Percentiles rank a stretch among this genome's conserved stretches.
phyloP scores from a whole-genome alignment of 78 protist genomes.

The Guillardia theta region DNA sequence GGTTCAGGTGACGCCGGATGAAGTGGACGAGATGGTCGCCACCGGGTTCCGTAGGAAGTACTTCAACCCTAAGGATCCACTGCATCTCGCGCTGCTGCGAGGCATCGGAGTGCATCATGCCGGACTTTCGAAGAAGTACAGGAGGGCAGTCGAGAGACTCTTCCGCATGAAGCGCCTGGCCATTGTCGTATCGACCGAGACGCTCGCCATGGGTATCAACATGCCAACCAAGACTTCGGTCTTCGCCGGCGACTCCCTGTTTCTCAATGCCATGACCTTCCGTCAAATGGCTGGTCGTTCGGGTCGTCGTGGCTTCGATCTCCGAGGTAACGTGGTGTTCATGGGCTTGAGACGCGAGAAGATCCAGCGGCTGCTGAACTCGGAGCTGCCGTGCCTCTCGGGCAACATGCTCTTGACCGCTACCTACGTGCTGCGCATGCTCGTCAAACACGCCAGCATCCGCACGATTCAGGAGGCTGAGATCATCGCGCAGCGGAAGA shows the following conservation, averaged over 20 bases:
- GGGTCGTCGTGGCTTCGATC: constrained; percentile 88
- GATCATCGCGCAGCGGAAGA: neutral
- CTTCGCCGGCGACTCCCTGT: constrained; percentile 68
- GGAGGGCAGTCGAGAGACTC: constrained; percentile 59
- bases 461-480: neutral
- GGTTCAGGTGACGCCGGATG: constrained; percentile 19
- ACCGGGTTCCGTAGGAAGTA: neutral
- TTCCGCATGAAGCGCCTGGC: constrained; percentile 58
- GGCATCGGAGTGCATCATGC: neutral
- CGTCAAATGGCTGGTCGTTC: constrained; percentile 90
- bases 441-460: constrained; percentile 17
- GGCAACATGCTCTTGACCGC: constrained; percentile 13
- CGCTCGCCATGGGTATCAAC: constrained; percentile 87
- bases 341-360: neutral
- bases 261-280: constrained; percentile 65
- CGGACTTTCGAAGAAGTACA: constrained; percentile 22
- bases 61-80: constrained; percentile 8
- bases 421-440: neutral
- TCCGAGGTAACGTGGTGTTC: neutral
- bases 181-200: constrained; percentile 71
- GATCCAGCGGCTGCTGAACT: constrained; percentile 27
- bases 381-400: neutral
- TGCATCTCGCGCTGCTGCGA: constrained; percentile 34
- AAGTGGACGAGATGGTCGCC: neutral
- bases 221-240: constrained; percentile 81